Base-by-base conservation (phyloP, 2,329 filamentous ascomycete genomes). In the Falciphora oryzae region DNA sequence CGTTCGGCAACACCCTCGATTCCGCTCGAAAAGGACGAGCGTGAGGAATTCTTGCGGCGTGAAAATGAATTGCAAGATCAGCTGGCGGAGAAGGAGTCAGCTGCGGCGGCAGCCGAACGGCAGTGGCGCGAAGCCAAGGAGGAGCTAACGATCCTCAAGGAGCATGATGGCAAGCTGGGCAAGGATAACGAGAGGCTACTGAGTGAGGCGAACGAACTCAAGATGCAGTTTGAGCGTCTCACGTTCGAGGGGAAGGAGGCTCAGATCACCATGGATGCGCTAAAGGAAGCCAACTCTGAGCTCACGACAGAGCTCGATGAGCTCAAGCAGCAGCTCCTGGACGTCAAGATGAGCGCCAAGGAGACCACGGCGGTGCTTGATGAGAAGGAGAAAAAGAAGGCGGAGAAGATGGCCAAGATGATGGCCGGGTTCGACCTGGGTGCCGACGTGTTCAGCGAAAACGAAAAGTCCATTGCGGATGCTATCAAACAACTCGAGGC, bases 381-480 rank as follows among this genome's bases (percentile, higher is more conserved):
- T 71, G 95, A 98, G 78, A 99, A 99, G 83, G 96, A 98, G 79
- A 94, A 93, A 83, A 93, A 93, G 80, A 99, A 99, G 84, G 92
- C 93, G 0, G 95, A 99, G 80, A 95, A 96, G 79, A 99, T 99
- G 95, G 95, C 95, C 58, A 91, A 97, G 84, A 99, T 99, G 95
- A 97, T 99, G 94, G 95, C 95, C 66, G 93, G 94, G 4, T 98
- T 99, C 72, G 94, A 99, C 73, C 85, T 99, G 44, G 94, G 93
- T 59, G 89, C 90, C 61, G 93, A 97, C 65, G 89, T 96, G 38
- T 96, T 98, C 75, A 97, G 93, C 70, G 91, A 95, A 65, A 97
- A 97, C 71, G 95, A 99, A 76, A 86, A 89, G 68, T 89, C 87
- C 62, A 91, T 99, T 65, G 87, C 91, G 66, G 87, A 90, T 67